phyloP scores from a whole-genome alignment of 805 yeast species.

The Kluyveromyces dobzhanskii region DNA sequence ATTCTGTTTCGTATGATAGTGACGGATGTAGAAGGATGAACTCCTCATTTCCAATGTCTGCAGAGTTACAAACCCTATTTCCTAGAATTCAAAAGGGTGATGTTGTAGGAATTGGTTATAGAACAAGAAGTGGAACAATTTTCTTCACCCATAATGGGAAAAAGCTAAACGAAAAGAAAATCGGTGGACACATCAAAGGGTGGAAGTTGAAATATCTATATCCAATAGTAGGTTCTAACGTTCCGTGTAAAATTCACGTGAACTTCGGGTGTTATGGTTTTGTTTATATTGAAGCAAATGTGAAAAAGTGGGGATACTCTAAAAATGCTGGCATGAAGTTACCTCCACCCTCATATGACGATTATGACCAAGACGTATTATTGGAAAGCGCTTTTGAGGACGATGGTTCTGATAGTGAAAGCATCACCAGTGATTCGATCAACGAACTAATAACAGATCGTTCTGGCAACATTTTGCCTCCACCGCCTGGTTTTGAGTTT shows the following conservation, averaged over 20 bases:
- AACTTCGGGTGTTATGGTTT: slow-evolving; percentile 86
- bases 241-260: slow-evolving; percentile 75
- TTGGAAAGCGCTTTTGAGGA: slow-evolving; percentile 55
- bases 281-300: slow-evolving; percentile 87
- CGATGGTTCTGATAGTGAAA: slow-evolving; percentile 32
- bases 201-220: slow-evolving; percentile 63
- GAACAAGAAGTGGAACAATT: slow-evolving; percentile 73
- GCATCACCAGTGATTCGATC: slow-evolving; percentile 19
- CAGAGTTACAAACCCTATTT: slow-evolving; percentile 41
- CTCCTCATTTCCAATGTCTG: slow-evolving; percentile 53
- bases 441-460: slow-evolving; percentile 20
- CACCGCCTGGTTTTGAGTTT: slow-evolving; percentile 32
- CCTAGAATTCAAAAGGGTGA: slow-evolving; percentile 73
- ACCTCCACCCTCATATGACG: slow-evolving; percentile 90
- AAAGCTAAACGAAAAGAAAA: slow-evolving; percentile 68
- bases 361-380: slow-evolving; percentile 67
- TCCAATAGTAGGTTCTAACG: slow-evolving; percentile 86
- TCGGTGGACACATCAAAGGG: slow-evolving; percentile 72
- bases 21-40: slow-evolving; percentile 72
- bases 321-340: slow-evolving; percentile 79
- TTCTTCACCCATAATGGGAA: slow-evolving; percentile 95
- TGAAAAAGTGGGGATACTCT: slow-evolving; percentile 94
- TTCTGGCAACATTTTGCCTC: slow-evolving; percentile 27
- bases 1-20: slow-evolving; percentile 82
- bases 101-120: slow-evolving; percentile 86